Conservation (phyloP, 257 asterid genomes). For the Jacaranda mimosifolia region DNA sequence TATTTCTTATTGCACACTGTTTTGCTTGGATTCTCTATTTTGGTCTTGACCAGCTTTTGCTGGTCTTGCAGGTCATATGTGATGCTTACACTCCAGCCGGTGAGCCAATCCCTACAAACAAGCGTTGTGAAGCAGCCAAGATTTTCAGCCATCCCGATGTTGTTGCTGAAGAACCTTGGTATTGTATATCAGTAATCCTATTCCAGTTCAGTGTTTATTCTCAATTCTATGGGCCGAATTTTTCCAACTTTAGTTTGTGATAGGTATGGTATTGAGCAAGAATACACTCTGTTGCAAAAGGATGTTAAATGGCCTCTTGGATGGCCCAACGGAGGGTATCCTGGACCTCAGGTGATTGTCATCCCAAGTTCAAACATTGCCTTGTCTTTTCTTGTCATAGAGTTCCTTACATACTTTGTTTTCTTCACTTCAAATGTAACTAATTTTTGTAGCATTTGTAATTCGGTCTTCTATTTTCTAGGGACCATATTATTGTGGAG, state of each 20-base stretch:
- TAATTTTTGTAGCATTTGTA: background rate
- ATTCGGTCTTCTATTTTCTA: conserved; percentile 28
- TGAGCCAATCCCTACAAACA: conserved; percentile 87
- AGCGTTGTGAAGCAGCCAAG: conserved; percentile 75
- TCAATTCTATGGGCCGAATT: background rate
- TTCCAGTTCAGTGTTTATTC: background rate
- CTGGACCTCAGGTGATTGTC: conserved; percentile 87
- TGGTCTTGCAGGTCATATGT: conserved; percentile 70
- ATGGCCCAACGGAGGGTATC: conserved; percentile 92
- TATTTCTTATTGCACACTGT: background rate
- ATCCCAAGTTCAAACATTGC: background rate
- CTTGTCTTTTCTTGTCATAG: background rate
- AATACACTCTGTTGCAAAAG: conserved; percentile 84
- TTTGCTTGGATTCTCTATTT: background rate
- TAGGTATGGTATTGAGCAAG: conserved; percentile 99
- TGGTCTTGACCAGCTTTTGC: background rate
- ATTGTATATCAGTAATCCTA: background rate
- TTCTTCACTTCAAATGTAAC: no score
- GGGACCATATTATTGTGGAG: conserved; percentile 94
- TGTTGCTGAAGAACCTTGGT: conserved; percentile 84
- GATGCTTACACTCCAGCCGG: conserved; percentile 96
- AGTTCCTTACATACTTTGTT: no score
- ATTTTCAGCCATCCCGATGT: conserved; percentile 83
- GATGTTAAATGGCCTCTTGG: conserved; percentile 91
- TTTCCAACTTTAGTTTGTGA: background rate